These are phyloP conservation scores for Rhizopus sp. DNA, from an alignment of 371 early-diverging fungal species.

Conservation along the genomic window DNA sequence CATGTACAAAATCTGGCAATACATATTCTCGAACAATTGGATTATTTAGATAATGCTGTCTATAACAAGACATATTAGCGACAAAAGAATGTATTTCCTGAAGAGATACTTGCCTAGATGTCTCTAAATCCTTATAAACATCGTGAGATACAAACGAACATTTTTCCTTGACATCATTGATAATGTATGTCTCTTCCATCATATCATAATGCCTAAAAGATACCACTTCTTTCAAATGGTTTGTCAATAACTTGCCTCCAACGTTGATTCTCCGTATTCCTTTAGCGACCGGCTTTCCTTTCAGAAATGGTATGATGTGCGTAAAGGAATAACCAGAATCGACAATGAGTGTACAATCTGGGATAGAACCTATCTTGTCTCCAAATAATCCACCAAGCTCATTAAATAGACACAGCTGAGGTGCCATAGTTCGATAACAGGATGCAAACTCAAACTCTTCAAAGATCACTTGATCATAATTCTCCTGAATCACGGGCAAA, in stretches of 20 bases:
- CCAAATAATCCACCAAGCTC: slow-evolving; percentile 52
- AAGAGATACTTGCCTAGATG: slow-evolving; percentile 52
- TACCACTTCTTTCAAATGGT: slow-evolving; percentile 85
- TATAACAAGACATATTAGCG: slow-evolving; percentile 15
- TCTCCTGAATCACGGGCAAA: slow-evolving; percentile 67
- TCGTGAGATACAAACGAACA: slow-evolving; percentile 80
- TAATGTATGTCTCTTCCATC: slow-evolving; percentile 89
- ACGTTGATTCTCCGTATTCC: slow-evolving; percentile 74
- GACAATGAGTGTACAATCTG: slow-evolving; percentile 73
- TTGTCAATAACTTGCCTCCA: slow-evolving; percentile 85
- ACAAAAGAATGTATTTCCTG: neutral
- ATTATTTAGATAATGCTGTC: slow-evolving; percentile 44
- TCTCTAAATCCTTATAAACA: slow-evolving; percentile 65
- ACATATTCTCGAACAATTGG: slow-evolving; percentile 74
- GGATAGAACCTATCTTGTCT: slow-evolving; percentile 44
- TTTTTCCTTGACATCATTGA: slow-evolving; percentile 82
- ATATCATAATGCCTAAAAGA: slow-evolving; percentile 88
- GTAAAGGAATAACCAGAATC: slow-evolving; percentile 87
- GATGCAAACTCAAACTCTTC: slow-evolving; percentile 81
- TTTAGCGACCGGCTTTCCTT: slow-evolving; percentile 56
- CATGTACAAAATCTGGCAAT: slow-evolving; percentile 74
- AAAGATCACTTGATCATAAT: slow-evolving; percentile 83
- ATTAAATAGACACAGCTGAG: slow-evolving; percentile 51
- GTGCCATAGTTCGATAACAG: slow-evolving; percentile 60
- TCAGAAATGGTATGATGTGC: slow-evolving; percentile 73